phyloP scores from a whole-genome alignment of 2,329 filamentous ascomycete genomes.

The Pseudogymnoascus sp. region DNA sequence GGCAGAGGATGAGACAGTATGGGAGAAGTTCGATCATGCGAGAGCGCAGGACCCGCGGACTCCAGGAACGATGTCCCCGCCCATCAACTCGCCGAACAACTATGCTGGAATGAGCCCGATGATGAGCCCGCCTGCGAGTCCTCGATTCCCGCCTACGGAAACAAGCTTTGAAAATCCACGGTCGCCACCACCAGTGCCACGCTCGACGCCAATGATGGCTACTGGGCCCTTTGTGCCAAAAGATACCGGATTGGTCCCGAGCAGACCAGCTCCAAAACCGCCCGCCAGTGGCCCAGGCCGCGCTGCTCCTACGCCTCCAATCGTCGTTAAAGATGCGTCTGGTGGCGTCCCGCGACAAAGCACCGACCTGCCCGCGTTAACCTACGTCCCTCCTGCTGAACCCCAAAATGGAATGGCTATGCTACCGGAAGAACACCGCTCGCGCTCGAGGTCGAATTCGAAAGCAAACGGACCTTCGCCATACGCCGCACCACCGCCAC shows the following conservation, averaged over 20 bases:
- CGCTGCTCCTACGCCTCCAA: conserved; percentile 48
- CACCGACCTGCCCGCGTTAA: conserved; percentile 41
- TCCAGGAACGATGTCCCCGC: conserved; percentile 12
- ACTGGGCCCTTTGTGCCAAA: conserved; percentile 35
- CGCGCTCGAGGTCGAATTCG: conserved; percentile 61
- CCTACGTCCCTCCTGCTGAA: conserved; percentile 24
- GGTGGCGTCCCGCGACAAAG: conserved; percentile 52
- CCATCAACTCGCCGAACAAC: conserved; percentile 43
- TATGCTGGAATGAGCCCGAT: conserved; percentile 52
- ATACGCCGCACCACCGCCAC: conserved; percentile 40
- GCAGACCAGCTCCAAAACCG: conserved; percentile 79
- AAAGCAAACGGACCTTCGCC: conserved; percentile 47
- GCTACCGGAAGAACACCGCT: conserved; percentile 59
- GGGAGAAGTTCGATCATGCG: conserved; percentile 94
- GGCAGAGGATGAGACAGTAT: conserved; percentile 69
- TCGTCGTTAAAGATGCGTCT: conserved; percentile 52
- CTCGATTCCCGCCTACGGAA: conserved; percentile 81
- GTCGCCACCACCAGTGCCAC: conserved; percentile 80
- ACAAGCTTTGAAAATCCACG: conserved; percentile 96
- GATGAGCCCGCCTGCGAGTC: conserved; percentile 73
- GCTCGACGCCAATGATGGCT: conserved; percentile 29
- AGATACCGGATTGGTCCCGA: conserved; percentile 59
- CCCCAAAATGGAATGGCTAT: conserved; percentile 31
- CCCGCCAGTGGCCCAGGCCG: conserved; percentile 55
- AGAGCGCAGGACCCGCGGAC: conserved; percentile 47